These are phyloP conservation scores for Blepharisma japonicum DNA, from an alignment of 73 alveolate genomes.

Conservation along the genomic window DNA sequence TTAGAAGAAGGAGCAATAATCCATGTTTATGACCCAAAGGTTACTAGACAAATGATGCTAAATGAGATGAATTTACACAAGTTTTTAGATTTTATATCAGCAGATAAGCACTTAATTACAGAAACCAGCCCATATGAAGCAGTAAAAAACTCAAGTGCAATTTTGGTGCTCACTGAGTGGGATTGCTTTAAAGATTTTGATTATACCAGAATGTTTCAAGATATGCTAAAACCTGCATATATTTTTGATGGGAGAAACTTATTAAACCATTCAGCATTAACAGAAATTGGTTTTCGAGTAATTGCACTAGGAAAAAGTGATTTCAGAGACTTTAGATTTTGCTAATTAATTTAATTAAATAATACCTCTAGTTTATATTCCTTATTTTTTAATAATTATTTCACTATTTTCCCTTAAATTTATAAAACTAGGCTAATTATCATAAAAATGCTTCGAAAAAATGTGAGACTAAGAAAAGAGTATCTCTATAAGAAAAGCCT, in stretches of 20 bases:
- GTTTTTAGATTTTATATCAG: constrained; percentile 31
- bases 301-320: constrained; percentile 24
- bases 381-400: too few relatives aligned
- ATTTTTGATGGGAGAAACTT: constrained; percentile 56
- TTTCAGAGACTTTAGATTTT: not conserved
- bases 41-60: constrained; percentile 42
- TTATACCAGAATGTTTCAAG: constrained; percentile 31
- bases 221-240: constrained; percentile 57
- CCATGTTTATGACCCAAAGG: constrained; percentile 75
- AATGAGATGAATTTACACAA: constrained; percentile 70
- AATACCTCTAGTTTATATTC: too few relatives aligned
- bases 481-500: constrained; percentile 74
- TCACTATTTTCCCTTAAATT: not conserved
- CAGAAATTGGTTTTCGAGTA: constrained; percentile 13
- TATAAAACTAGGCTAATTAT: not conserved
- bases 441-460: constrained; percentile 91
- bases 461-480: constrained; percentile 97
- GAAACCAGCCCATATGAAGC: constrained; percentile 38
- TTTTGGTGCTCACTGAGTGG: constrained; percentile 88
- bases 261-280: constrained; percentile 33
- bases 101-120: not conserved
- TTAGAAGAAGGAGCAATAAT: constrained; percentile 50
- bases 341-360: too few relatives aligned
- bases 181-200: constrained; percentile 63
- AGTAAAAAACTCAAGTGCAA: constrained; percentile 48